These are phyloP conservation scores for Lophiostoma macrostomum DNA, from an alignment of 495 filamentous ascomycete genomes.

Conservation along the genomic window DNA sequence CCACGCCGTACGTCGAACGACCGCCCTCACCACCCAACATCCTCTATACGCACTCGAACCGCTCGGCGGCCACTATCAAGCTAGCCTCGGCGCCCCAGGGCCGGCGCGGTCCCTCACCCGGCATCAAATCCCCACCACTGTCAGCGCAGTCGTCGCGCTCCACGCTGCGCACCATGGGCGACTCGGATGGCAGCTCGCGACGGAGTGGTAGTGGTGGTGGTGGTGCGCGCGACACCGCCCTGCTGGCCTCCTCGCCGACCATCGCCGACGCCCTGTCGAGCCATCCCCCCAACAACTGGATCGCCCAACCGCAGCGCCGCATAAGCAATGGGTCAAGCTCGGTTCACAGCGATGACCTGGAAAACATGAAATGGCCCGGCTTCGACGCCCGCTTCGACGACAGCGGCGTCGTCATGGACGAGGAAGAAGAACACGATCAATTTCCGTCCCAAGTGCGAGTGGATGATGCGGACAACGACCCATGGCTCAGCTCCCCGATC, in stretches of 20 bases:
- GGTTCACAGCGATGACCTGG: conserved; percentile 37
- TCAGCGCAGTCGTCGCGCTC: conserved; percentile 21
- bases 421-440: conserved; percentile 23
- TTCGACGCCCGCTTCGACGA: conserved; percentile 33
- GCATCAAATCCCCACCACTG: conserved; percentile 17
- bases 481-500: too few relatives aligned
- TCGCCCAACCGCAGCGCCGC: conserved; percentile 11
- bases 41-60: conserved; percentile 26
- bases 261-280: conserved; percentile 10
- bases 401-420: conserved; percentile 29
- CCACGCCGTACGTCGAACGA: conserved; percentile 17
- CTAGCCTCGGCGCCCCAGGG: conserved; percentile 20
- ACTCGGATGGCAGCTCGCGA: too few relatives aligned
- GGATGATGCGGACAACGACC: conserved; percentile 33
- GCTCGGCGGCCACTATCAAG: conserved; percentile 17
- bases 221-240: too few relatives aligned
- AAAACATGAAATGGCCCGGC: conserved; percentile 34
- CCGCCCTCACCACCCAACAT: conserved; percentile 26
- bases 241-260: conserved; percentile 31
- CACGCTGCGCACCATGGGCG: conserved; percentile 27
- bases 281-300: conserved; percentile 6
- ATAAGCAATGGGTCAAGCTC: conserved; percentile 33
- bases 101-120: conserved; percentile 15
- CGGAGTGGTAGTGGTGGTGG: too few relatives aligned
- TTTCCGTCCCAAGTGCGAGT: conserved; percentile 14